Evolutionary conservation across 768 basidiomycete genomes (phyloP), one percentile per base, ranked within the genome.

Genomic region (Multifurca ochricompacta): DNA sequence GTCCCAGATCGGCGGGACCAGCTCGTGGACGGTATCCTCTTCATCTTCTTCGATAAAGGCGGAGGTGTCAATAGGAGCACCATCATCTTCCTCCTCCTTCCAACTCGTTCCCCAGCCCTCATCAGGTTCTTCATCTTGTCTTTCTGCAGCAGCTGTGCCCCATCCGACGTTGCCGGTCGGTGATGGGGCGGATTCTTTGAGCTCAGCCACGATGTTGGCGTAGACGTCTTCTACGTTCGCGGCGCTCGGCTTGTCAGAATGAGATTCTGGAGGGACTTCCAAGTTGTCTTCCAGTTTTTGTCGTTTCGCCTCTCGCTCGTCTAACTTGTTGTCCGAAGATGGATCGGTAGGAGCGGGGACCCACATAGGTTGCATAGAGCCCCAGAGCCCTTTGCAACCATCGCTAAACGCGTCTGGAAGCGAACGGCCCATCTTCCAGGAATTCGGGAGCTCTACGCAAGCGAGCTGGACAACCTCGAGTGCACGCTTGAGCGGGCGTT

Each of bases 361-460:
- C 58, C 54, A 35, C 54, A 44, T 21, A 50, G 48, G 34, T 53
- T 53, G 35, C 51, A 57, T 63, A 3, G 49, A 39, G n/a, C 77
- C 83, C 68, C 78, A 86, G 34, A 73, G 72, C 1, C 66, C 68
- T 13, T 69, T 67, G 60, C 77, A 82, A 0, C 73, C 81, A 28
- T 64, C 60, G 60, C 75, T 76, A 57, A 85, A 77, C 2, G 65
- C 59, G 52, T 80, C 80, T 0, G 81, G 79, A 39, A 79, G 59
- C 9, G 65, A 63, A 44, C 74, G 73, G 18, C 74, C 73, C 27
- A 83, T 63, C 43, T 69, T 67, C 16, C 74, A 72, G 1, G 76
- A 77, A 44, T 73, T 64, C 16, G 78, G 78, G 2, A 83, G 71
- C 60, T 85, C 79, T n/a, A 65, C 66, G 23, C 69, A 63, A 4